Percentiles rank a stretch among this genome's conserved stretches.
Evolutionary conservation across 306 rosid species (phyloP).

Genomic region (Inga oerstediana): DNA sequence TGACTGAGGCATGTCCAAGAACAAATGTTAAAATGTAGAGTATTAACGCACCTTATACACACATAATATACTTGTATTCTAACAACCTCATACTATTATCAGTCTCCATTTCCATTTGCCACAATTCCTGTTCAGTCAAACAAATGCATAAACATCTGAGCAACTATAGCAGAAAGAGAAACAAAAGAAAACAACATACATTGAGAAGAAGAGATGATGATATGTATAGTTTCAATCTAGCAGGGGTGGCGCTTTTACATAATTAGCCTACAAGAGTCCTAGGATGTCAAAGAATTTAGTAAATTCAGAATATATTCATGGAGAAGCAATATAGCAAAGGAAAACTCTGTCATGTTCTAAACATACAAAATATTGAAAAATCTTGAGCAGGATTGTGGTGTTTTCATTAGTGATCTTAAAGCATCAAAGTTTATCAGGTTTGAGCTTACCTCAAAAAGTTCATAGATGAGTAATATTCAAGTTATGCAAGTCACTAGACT

Average conservation of each 20-base stretch:
- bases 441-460: background rate
- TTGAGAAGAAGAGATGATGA: conserved; percentile 2
- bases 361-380: background rate
- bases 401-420: background rate
- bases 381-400: background rate
- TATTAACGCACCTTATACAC: conserved; percentile 40
- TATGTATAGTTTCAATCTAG: background rate
- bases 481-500: background rate
- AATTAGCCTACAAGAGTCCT: conserved; percentile 10
- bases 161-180: conserved; percentile 13
- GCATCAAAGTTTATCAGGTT: background rate
- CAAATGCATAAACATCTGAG: conserved; percentile 18
- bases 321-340: background rate
- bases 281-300: background rate
- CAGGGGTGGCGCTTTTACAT: background rate
- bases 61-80: conserved; percentile 32
- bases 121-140: conserved; percentile 37
- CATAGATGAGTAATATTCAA: background rate
- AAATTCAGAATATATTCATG: background rate
- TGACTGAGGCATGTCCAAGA: conserved; percentile 13
- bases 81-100: conserved; percentile 28
- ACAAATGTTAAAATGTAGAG: conserved; percentile 2
- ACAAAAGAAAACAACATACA: conserved; percentile 10
- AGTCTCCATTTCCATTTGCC: conserved; percentile 1
- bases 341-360: background rate